These are phyloP conservation scores for Erythrophleum fordii DNA, from an alignment of 306 rosid genomes.

Conservation along the genomic window DNA sequence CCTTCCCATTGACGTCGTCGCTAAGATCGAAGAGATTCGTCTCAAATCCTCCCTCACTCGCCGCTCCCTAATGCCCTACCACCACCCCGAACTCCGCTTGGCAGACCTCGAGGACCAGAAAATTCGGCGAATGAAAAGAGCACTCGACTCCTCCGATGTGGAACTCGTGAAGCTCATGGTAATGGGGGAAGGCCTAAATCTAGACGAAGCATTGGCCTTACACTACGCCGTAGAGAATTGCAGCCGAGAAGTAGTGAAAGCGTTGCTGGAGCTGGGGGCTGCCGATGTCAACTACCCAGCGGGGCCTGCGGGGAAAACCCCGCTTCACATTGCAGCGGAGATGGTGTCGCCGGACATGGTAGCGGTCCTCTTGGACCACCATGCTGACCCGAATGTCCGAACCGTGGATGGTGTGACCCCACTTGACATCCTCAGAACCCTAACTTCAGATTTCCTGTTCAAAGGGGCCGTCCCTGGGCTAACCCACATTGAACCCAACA, in stretches of 20 bases:
- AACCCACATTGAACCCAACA: slow-evolving; percentile 93
- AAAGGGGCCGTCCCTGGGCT: slow-evolving; percentile 98
- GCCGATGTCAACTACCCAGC: slow-evolving; percentile 87
- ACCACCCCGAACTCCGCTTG: slow-evolving; percentile 48
- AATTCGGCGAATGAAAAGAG: slow-evolving; percentile 86
- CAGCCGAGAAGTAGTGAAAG: slow-evolving; percentile 92
- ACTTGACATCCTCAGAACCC: slow-evolving; percentile 90
- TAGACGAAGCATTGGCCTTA: slow-evolving; percentile 89
- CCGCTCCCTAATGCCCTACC: slow-evolving; percentile 57
- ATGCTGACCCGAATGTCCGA: slow-evolving; percentile 74
- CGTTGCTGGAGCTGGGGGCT: slow-evolving; percentile 86
- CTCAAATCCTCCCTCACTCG: slow-evolving; percentile 79
- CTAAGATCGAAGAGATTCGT: slow-evolving; percentile 94
- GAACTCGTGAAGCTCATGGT: slow-evolving; percentile 97
- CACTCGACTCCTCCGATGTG: slow-evolving; percentile 90
- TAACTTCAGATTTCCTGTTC: slow-evolving; percentile 96
- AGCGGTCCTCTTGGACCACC: slow-evolving; percentile 77
- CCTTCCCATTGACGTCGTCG: slow-evolving; percentile 82
- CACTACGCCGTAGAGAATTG: slow-evolving; percentile 94
- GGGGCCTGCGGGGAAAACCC: slow-evolving; percentile 80
- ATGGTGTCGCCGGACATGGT: slow-evolving; percentile 88
- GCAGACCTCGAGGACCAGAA: slow-evolving; percentile 95
- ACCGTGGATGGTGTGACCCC: slow-evolving; percentile 74
- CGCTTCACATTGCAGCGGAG: slow-evolving; percentile 81
- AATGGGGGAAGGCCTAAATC: slow-evolving; percentile 96